Conservation (phyloP, 2,329 filamentous ascomycete genomes). For the Helotiales sp. region DNA sequence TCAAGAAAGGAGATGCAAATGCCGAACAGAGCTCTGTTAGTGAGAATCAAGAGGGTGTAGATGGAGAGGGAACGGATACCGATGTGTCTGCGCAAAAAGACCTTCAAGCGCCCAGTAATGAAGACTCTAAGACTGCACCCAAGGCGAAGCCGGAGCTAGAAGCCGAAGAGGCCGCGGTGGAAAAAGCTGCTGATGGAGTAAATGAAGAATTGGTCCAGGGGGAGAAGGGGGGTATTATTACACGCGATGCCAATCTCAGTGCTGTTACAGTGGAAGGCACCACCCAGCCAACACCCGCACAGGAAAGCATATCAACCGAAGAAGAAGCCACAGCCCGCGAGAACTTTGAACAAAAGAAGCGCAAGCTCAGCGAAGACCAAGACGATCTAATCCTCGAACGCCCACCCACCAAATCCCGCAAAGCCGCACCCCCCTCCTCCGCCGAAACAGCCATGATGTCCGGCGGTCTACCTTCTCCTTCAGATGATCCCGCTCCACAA, state of each 20-base stretch:
- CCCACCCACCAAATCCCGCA: conserved; percentile 36
- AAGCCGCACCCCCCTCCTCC: conserved; percentile 9
- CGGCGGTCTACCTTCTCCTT: conserved; percentile 35
- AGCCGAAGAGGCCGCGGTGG: neutral
- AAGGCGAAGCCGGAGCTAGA: neutral
- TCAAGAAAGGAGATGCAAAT: neutral
- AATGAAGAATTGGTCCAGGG: too few species aligned
- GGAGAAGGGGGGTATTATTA: neutral
- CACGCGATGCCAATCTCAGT: neutral
- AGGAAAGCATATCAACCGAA: conserved; percentile 37
- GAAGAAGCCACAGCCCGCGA: conserved; percentile 39
- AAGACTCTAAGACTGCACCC: neutral
- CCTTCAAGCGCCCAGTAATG: neutral
- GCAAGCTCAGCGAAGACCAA: conserved; percentile 40
- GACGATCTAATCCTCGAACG: conserved; percentile 41
- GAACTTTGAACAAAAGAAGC: conserved; percentile 40
- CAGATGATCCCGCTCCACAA: conserved; percentile 29
- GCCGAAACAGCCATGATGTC: conserved; percentile 40
- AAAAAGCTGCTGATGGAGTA: neutral
- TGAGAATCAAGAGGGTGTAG: neutral
- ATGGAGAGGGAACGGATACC: neutral
- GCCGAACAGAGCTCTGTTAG: neutral
- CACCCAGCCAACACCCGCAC: neutral
- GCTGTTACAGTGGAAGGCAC: conserved; percentile 4
- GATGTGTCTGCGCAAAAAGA: neutral